Evolutionary conservation across 2,329 filamentous ascomycete species (phyloP), one percentile per base, ranked within the genome.

Genomic region (Chaetomiaceae sp.): DNA sequence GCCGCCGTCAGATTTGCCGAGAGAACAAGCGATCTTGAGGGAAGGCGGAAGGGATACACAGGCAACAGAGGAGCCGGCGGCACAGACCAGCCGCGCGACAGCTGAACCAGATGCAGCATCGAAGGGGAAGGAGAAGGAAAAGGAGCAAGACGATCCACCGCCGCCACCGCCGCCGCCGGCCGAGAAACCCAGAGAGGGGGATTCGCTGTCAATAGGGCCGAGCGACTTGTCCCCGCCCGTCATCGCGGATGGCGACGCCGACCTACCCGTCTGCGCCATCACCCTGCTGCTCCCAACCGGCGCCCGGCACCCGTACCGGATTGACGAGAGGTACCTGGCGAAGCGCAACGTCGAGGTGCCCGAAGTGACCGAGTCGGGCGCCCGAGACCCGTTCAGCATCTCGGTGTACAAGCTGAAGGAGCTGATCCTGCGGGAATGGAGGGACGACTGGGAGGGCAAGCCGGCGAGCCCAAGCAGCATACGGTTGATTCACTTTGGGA

Each of bases 341-440:
- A 89, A 90, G 66, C 80, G 88, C 49, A 86, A 84, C 57, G 86
- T 95, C 44, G 78, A 77, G 38, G 79, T 93, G 1, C 84, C 88
- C 17, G 83, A 83, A 26, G 68, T 78, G 54, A 78, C 73, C 9
- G 74, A 76, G 48, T 63, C 66, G 20, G 81, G 80, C 26, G 73
- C 68, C 51, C 75, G 78, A 54, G 88, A 96, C 61, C 89, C 89
- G 1, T 90, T 88, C 62, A 86, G 84, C 62, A 88, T 97, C 68
- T 95, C 87, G 56, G 84, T 95, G 41, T 95, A 96, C 64, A 95
- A 88, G 3, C 71, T 97, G 55, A 96, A 96, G 68, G 89, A 96
- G 69, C 71, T 96, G 61, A 95, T 97, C 62, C 78, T 93, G 71
- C 78, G 88, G 58, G 90, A 96, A 65, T 97, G 91, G 91, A 77